A percentile compares a stretch with the other conserved stretches of the same genome.
Conservation (phyloP, 257 asterid species). For the Nyctanthes arbortristis region DNA sequence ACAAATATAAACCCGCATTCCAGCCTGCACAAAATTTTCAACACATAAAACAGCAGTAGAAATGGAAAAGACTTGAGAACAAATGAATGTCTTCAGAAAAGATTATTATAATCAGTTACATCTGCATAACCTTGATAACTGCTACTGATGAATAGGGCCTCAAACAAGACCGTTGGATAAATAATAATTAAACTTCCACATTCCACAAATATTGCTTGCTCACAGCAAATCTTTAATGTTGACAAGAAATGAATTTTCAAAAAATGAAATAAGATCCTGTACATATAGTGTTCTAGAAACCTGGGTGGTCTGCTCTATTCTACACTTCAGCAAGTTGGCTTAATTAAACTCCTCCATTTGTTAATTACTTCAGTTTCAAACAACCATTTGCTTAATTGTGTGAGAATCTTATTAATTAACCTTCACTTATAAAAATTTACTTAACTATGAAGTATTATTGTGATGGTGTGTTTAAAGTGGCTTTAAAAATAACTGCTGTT, state of each 20-base stretch:
- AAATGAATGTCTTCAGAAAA: too few species aligned
- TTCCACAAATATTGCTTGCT: not conserved
- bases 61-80: not conserved
- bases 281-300: not conserved
- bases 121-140: not conserved
- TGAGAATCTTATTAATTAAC: not conserved
- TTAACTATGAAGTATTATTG: not conserved
- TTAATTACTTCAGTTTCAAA: not conserved
- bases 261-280: not conserved
- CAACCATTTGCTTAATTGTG: not conserved
- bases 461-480: too few species aligned
- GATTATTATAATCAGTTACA: not conserved
- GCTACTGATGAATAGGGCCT: not conserved
- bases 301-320: not conserved
- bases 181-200: not conserved
- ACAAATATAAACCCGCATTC: conserved; percentile 47
- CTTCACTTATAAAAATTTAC: not conserved
- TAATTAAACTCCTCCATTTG: not conserved
- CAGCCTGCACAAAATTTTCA: conserved; percentile 40
- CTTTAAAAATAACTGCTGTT: not conserved
- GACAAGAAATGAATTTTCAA: not conserved
- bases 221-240: not conserved
- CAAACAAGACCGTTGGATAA: not conserved
- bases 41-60: not conserved
- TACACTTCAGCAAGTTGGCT: not conserved